Percentiles rank a stretch among this genome's conserved stretches.
phyloP scores from a whole-genome alignment of 768 basidiomycete species.

The Mycena galericulata region DNA sequence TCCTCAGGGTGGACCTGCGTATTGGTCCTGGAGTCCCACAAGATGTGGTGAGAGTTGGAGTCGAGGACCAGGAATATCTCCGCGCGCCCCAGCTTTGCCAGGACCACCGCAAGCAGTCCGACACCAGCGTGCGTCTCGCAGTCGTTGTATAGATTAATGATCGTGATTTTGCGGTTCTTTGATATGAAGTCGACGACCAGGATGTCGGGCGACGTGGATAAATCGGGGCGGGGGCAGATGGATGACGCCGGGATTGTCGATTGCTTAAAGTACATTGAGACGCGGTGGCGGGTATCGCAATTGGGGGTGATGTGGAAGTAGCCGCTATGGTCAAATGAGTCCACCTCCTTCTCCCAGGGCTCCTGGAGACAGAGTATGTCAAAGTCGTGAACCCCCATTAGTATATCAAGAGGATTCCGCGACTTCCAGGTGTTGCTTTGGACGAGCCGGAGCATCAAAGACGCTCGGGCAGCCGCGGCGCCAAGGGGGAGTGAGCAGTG shows the following conservation, averaged over 20 bases:
- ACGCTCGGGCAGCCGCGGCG: slow-evolving; percentile 17
- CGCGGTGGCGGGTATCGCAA: not conserved
- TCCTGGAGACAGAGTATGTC: too few relatives aligned
- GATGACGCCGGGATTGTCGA: not conserved
- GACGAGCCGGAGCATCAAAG: not conserved
- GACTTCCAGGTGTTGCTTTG: too few relatives aligned
- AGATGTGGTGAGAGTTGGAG: too few relatives aligned
- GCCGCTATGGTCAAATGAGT: not conserved
- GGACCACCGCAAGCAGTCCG: not conserved
- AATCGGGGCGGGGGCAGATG: slow-evolving; percentile 8
- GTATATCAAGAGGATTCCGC: too few relatives aligned
- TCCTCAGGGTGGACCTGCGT: too few relatives aligned
- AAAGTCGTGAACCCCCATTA: too few relatives aligned
- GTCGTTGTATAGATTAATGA: too few relatives aligned
- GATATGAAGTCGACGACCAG: too few relatives aligned
- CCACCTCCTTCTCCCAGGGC: not conserved
- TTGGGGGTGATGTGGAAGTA: not conserved
- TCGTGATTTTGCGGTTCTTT: too few relatives aligned
- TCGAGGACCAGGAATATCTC: not conserved
- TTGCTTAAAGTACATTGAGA: not conserved
- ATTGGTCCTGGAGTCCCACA: too few relatives aligned
- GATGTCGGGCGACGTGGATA: too few relatives aligned
- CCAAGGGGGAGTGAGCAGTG: not conserved
- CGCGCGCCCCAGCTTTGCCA: not conserved
- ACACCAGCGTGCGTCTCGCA: too few relatives aligned